A percentile compares a stretch with the other conserved stretches of the same genome.
Evolutionary conservation across 2,329 filamentous ascomycete species (phyloP).

Genomic region (Colletotrichum phormii): DNA sequence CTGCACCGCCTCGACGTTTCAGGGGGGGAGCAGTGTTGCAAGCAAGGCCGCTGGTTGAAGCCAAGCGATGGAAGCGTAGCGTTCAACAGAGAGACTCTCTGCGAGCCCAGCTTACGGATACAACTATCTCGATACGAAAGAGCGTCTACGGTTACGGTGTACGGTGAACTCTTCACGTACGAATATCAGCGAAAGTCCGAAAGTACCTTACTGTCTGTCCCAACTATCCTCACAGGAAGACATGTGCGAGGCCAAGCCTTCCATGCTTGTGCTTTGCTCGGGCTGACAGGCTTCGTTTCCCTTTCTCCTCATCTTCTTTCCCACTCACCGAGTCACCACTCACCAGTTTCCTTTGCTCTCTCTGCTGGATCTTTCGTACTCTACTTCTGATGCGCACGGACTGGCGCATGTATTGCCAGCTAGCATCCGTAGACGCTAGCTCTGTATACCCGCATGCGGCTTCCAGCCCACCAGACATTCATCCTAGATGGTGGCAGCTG

Average conservation of each 20-base stretch:
- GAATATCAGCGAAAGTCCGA: background rate
- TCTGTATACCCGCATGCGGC: slow-evolving; percentile 14
- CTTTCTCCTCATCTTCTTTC: background rate
- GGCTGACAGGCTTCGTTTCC: background rate
- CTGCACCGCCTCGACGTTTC: slow-evolving; percentile 31
- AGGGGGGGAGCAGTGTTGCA: slow-evolving; percentile 30
- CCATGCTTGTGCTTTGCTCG: background rate
- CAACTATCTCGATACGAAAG: background rate
- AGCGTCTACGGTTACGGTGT: background rate
- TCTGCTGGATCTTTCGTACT: too few relatives aligned
- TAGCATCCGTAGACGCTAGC: background rate
- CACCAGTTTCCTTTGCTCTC: background rate
- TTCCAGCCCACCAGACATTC: background rate
- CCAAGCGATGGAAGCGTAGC: slow-evolving; percentile 1
- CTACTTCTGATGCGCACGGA: slow-evolving; percentile 11
- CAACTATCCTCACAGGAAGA: background rate
- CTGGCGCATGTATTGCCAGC: background rate
- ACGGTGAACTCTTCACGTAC: background rate
- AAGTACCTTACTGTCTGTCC: background rate
- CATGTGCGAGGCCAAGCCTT: background rate
- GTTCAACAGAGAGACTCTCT: background rate
- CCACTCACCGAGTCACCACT: background rate
- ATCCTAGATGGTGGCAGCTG: background rate
- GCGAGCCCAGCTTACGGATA: background rate
- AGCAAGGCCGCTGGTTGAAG: slow-evolving; percentile 20